These are phyloP conservation scores for Clitoria ternatea DNA, from an alignment of 306 rosid species.

Conservation along the genomic window DNA sequence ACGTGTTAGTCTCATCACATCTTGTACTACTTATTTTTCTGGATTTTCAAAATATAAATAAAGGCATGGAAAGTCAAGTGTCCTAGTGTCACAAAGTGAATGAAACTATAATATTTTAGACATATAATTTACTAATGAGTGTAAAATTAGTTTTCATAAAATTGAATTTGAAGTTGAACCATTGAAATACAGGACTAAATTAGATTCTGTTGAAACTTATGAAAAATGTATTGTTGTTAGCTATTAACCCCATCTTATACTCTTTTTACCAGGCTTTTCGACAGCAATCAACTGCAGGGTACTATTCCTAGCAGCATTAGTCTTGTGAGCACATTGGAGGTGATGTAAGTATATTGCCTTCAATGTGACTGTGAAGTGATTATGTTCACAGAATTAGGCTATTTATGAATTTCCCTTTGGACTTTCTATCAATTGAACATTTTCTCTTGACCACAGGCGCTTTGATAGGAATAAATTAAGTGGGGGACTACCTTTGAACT, in stretches of 20 bases:
- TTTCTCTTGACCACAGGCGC: constrained; percentile 47
- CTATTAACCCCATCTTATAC: not conserved
- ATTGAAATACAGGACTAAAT: too few relatives aligned
- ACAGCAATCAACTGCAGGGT: constrained; percentile 43
- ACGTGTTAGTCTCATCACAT: constrained; percentile 50
- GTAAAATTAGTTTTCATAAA: too few relatives aligned
- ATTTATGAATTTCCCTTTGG: not conserved
- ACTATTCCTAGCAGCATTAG: constrained; percentile 46
- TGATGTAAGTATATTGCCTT: constrained; percentile 57
- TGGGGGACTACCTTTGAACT: constrained; percentile 42
- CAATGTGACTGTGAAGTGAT: not conserved
- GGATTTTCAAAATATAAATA: not conserved
- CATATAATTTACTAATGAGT: not conserved
- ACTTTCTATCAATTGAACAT: not conserved
- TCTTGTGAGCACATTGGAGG: constrained; percentile 36
- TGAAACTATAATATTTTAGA: not conserved
- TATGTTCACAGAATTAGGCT: not conserved
- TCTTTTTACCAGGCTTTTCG: constrained; percentile 49
- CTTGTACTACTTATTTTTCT: constrained; percentile 1
- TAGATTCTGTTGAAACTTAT: too few relatives aligned
- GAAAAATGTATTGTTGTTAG: not conserved
- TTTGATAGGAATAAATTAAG: constrained; percentile 43
- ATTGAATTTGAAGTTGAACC: not conserved
- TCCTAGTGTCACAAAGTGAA: not conserved
- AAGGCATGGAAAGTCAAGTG: not conserved